Evolutionary conservation across 1,284 basidiomycete species (phyloP).

Genomic region (Sphagnurus paluster): DNA sequence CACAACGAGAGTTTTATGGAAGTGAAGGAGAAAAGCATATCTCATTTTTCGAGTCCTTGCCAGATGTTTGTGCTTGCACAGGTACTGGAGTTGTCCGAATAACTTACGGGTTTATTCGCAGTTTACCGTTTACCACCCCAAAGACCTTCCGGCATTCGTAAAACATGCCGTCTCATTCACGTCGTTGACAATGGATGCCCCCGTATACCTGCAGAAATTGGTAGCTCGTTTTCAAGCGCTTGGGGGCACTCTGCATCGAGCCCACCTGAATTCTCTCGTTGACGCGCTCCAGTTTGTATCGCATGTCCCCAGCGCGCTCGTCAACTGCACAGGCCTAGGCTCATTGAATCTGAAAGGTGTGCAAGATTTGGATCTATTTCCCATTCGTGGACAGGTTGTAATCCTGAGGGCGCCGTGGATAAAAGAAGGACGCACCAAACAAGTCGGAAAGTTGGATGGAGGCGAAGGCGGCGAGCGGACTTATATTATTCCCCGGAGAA

Average conservation of each 20-base stretch:
- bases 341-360: conserved; percentile 19
- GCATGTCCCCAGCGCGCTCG: conserved; percentile 6
- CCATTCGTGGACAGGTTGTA: conserved; percentile 24
- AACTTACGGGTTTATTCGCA: neutral
- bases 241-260: conserved; percentile 17
- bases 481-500: conserved; percentile 24
- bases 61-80: conserved; percentile 13
- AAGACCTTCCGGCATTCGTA: conserved; percentile 16
- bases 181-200: conserved; percentile 23
- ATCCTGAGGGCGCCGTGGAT: conserved; percentile 25
- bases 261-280: conserved; percentile 5
- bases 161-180: conserved; percentile 22
- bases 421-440: conserved; percentile 21
- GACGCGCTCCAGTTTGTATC: conserved; percentile 10
- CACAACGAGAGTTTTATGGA: conserved; percentile 21
- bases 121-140: conserved; percentile 17
- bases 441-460: conserved; percentile 16
- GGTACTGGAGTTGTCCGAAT: neutral
- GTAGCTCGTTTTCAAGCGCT: conserved; percentile 13
- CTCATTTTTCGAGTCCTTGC: conserved; percentile 20
- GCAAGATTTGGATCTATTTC: conserved; percentile 21
- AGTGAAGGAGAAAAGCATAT: conserved; percentile 20
- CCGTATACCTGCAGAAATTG: conserved; percentile 19
- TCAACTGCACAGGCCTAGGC: conserved; percentile 23
- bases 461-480: conserved; percentile 20